Conservation (phyloP, 2,329 filamentous ascomycete species). For the Apiospora koreana region DNA sequence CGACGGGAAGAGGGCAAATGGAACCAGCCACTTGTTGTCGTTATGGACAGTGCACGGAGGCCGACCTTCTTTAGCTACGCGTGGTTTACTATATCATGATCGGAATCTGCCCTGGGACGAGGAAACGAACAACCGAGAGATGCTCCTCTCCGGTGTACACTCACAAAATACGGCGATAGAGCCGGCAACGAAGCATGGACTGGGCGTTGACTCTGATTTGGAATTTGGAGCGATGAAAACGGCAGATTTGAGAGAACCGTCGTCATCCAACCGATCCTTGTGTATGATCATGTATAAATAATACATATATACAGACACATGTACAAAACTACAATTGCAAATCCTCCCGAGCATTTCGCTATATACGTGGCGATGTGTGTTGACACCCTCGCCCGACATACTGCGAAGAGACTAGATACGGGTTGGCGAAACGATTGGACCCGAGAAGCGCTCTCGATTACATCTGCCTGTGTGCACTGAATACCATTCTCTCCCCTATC, state of each 20-base stretch:
- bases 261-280: neutral
- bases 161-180: neutral
- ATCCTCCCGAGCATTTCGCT: neutral
- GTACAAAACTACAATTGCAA: slow-evolving; percentile 10
- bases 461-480: too few species aligned
- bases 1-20: neutral
- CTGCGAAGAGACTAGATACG: neutral
- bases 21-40: neutral
- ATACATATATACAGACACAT: neutral
- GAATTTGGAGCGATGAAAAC: neutral
- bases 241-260: neutral
- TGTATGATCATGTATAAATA: slow-evolving; percentile 12
- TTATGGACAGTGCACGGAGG: neutral
- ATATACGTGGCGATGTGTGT: neutral
- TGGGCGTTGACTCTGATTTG: neutral
- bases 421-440: neutral
- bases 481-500: too few species aligned
- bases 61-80: neutral
- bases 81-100: neutral
- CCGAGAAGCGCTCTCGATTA: too few species aligned
- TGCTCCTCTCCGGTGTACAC: neutral
- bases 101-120: neutral
- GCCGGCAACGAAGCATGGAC: neutral
- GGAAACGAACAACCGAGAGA: neutral
- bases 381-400: neutral